These are phyloP conservation scores for Cladosporium phlei DNA, from an alignment of 2,329 filamentous ascomycete species.

Conservation along the genomic window DNA sequence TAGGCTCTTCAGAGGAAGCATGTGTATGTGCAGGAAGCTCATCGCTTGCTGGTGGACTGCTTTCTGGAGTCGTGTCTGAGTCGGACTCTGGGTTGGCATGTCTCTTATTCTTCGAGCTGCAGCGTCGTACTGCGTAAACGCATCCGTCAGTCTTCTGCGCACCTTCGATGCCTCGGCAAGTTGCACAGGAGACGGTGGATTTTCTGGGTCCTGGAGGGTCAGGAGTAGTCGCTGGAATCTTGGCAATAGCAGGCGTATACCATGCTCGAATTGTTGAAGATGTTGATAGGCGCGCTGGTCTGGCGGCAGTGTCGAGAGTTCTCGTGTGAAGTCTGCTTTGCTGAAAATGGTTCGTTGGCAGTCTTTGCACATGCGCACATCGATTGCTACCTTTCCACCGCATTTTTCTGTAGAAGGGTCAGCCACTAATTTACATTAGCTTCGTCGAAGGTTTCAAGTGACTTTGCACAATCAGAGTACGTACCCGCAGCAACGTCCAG, in stretches of 20 bases:
- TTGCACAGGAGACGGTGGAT: slow-evolving; percentile 62
- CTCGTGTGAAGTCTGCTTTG: slow-evolving; percentile 71
- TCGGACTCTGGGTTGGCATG: slow-evolving; percentile 64
- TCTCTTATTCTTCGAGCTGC: slow-evolving; percentile 78
- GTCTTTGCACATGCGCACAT: slow-evolving; percentile 87
- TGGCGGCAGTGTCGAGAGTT: slow-evolving; percentile 62
- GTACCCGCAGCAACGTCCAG: slow-evolving; percentile 67
- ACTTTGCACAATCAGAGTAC: slow-evolving; percentile 24
- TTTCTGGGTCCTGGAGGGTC: slow-evolving; percentile 66
- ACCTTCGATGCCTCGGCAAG: slow-evolving; percentile 83
- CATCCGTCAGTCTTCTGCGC: slow-evolving; percentile 81
- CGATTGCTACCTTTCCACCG: slow-evolving; percentile 59
- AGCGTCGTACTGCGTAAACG: slow-evolving; percentile 80
- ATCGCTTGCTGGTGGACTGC: slow-evolving; percentile 79
- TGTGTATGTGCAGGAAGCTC: slow-evolving; percentile 79
- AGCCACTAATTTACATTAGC: slow-evolving; percentile 27
- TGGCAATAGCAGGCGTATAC: slow-evolving; percentile 75
- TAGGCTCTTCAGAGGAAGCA: slow-evolving; percentile 69
- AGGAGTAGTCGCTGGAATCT: slow-evolving; percentile 75
- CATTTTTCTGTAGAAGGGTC: slow-evolving; percentile 37
- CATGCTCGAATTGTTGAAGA: slow-evolving; percentile 78
- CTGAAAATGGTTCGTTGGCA: slow-evolving; percentile 70
- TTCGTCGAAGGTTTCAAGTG: slow-evolving; percentile 25
- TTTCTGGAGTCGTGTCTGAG: slow-evolving; percentile 71
- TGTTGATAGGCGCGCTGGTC: slow-evolving; percentile 80